Conservation (phyloP, 306 rosid genomes). For the Oxytropis ochrocephala region DNA sequence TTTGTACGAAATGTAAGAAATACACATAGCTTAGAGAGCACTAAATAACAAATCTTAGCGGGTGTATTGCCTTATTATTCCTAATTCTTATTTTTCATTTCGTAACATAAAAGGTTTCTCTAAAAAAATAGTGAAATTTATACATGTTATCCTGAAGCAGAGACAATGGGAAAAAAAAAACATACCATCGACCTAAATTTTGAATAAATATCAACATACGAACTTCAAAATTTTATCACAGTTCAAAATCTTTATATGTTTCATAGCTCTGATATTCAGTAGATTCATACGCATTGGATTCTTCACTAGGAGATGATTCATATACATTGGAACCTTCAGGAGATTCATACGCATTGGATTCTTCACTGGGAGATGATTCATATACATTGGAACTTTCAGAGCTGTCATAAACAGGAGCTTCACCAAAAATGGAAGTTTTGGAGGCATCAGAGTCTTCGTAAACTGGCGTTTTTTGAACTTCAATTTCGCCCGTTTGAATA, state of each 20-base stretch:
- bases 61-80: no score
- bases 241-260: constrained; percentile 41
- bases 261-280: constrained; percentile 28
- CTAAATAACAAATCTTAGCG: no score
- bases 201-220: neutral
- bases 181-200: neutral
- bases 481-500: constrained; percentile 36
- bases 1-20: no score
- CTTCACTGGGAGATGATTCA: constrained; percentile 33
- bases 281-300: constrained; percentile 27
- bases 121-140: neutral
- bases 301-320: constrained; percentile 33
- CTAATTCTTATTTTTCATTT: no score
- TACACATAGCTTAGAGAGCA: no score
- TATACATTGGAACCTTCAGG: constrained; percentile 15
- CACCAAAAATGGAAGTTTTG: constrained; percentile 17
- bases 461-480: constrained; percentile 32
- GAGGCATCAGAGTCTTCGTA: constrained; percentile 31
- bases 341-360: constrained; percentile 27
- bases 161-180: neutral
- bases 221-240: constrained; percentile 31
- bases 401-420: constrained; percentile 32
- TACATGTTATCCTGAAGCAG: neutral
- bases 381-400: constrained; percentile 21
- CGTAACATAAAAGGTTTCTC: no score